phyloP scores from a whole-genome alignment of 2,329 filamentous ascomycete genomes.

The Fusarium sp. region DNA sequence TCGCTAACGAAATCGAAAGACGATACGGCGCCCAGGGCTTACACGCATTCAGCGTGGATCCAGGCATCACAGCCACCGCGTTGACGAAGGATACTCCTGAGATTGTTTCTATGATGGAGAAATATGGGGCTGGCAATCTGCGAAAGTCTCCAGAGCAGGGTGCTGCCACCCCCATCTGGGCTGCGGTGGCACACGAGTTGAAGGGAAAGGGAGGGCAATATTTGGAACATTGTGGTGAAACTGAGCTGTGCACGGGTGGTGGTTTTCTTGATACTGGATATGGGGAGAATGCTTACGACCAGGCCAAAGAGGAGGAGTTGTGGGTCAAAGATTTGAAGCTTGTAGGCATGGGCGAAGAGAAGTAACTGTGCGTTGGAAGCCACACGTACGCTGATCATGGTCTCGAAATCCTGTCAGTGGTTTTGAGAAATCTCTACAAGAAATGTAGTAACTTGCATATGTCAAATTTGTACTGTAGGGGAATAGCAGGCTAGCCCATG shows the following conservation, averaged over 20 bases:
- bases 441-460: too few relatives aligned
- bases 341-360: background rate
- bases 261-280: background rate
- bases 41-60: conserved; percentile 1
- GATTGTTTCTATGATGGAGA: background rate
- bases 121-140: background rate
- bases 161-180: background rate
- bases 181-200: background rate
- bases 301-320: background rate
- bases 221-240: conserved; percentile 5
- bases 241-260: background rate
- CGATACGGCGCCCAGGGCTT: background rate
- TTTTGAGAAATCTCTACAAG: too few relatives aligned
- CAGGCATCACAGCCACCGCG: background rate
- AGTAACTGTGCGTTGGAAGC: background rate
- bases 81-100: background rate
- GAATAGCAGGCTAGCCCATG: conserved; percentile 23
- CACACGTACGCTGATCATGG: too few relatives aligned
- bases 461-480: background rate
- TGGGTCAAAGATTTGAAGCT: background rate
- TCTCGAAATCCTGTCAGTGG: too few relatives aligned
- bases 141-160: background rate
- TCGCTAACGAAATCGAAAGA: background rate
- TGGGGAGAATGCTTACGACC: background rate
- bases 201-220: conserved; percentile 1